phyloP scores from a whole-genome alignment of 2,329 filamentous ascomycete genomes.

The Alternaria longipes region DNA sequence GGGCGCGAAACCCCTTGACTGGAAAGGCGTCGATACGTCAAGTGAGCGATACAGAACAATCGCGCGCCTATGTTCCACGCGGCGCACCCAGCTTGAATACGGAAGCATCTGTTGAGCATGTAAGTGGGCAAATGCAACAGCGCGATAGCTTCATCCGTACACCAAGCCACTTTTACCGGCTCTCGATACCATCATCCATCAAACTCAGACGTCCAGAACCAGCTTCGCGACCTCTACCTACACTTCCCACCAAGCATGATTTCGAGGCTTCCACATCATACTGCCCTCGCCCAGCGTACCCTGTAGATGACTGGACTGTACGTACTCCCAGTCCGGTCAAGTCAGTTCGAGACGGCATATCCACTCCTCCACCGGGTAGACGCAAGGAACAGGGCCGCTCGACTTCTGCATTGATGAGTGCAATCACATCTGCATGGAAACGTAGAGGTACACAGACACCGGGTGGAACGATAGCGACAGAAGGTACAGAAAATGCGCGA shows the following conservation, averaged over 20 bases:
- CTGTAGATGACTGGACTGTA: conserved; percentile 36
- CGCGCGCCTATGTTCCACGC: conserved; percentile 25
- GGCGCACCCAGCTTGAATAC: conserved; percentile 14
- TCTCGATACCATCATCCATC: conserved; percentile 39
- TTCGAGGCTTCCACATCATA: conserved; percentile 28
- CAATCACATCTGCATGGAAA: conserved; percentile 37
- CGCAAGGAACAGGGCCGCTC: conserved; percentile 21
- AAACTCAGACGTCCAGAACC: conserved; percentile 25
- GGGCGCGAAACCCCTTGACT: not conserved
- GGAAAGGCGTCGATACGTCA: not conserved
- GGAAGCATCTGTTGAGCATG: not conserved
- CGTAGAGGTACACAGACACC: conserved; percentile 22
- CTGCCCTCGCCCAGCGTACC: conserved; percentile 36
- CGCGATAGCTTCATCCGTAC: conserved; percentile 13
- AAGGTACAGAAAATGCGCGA: conserved; percentile 6
- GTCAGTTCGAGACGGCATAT: conserved; percentile 28
- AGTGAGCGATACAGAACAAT: conserved; percentile 1
- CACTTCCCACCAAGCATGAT: conserved; percentile 30
- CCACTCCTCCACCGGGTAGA: conserved; percentile 30
- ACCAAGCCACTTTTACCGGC: conserved; percentile 24
- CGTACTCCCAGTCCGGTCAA: conserved; percentile 43
- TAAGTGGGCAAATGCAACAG: conserved; percentile 5
- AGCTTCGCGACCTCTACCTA: conserved; percentile 20
- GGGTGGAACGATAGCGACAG: not conserved
- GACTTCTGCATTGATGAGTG: conserved; percentile 31